A percentile compares a stretch with the other conserved stretches of the same genome.
These are phyloP conservation scores for Iberis amara DNA, from an alignment of 441 rosid genomes.

Conservation along the genomic window DNA sequence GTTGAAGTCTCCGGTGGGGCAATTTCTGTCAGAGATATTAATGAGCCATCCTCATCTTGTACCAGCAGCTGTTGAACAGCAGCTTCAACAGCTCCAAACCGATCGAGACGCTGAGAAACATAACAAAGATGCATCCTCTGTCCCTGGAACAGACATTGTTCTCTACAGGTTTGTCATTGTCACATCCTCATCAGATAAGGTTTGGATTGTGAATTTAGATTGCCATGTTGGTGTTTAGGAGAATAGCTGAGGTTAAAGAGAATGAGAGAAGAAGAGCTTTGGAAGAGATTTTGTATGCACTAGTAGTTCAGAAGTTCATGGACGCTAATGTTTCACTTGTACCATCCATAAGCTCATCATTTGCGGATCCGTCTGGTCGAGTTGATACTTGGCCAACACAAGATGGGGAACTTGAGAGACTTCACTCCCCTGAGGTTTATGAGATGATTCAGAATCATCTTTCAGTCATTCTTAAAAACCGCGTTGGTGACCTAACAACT, in stretches of 20 bases:
- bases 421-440: conserved; percentile 75
- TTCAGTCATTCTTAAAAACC: conserved; percentile 66
- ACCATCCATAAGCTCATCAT: conserved; percentile 45
- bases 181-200: no score
- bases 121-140: conserved; percentile 39
- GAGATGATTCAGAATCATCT: conserved; percentile 92
- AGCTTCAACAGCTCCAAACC: conserved; percentile 76
- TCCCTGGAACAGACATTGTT: conserved; percentile 52
- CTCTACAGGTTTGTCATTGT: conserved; percentile 49
- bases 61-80: conserved; percentile 86
- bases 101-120: conserved; percentile 60
- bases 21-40: conserved; percentile 66
- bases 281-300: conserved; percentile 79
- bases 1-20: conserved; percentile 80
- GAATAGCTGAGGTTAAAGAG: conserved; percentile 86
- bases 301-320: conserved; percentile 84
- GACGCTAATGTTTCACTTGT: conserved; percentile 68
- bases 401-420: conserved; percentile 53
- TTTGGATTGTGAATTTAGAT: conserved; percentile 6
- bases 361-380: conserved; percentile 44
- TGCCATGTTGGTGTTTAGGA: conserved; percentile 35
- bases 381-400: conserved; percentile 56
- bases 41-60: conserved; percentile 78
- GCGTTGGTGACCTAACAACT: conserved; percentile 44
- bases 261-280: conserved; percentile 66